Conservation (phyloP, 2,329 filamentous ascomycete genomes). For the Ophiostoma novo-ulmi region DNA sequence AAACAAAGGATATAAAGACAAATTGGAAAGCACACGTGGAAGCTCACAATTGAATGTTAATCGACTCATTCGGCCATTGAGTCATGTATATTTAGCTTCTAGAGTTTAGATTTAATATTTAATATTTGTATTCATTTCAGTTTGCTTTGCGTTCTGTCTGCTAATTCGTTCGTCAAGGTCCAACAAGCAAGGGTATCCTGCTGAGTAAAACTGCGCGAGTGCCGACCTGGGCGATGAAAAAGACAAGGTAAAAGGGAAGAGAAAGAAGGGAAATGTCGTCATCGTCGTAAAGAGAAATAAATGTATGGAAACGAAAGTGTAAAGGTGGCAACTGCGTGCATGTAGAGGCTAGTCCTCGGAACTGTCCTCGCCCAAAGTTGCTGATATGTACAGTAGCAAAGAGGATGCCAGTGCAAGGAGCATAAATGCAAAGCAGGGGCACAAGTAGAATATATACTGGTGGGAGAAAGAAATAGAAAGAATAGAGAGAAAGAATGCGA, state of each 20-base stretch:
- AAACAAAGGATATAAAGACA: neutral
- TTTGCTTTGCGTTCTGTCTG: neutral
- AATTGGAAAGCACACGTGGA: neutral
- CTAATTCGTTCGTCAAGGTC: neutral
- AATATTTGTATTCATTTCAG: neutral
- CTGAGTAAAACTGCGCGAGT: neutral
- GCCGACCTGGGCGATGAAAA: neutral
- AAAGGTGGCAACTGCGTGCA: neutral
- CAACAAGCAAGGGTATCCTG: slow-evolving; percentile 2
- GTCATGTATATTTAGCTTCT: neutral
- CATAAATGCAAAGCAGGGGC: neutral
- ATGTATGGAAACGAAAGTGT: neutral
- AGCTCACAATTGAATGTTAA: neutral
- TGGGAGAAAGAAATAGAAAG: neutral
- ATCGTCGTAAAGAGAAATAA: neutral
- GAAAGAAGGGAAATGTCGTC: neutral
- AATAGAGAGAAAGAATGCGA: neutral
- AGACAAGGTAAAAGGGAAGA: neutral
- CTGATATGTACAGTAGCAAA: neutral
- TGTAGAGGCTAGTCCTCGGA: neutral
- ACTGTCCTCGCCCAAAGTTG: neutral
- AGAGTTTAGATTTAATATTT: neutral
- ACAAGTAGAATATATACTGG: slow-evolving; percentile 7
- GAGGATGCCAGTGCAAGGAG: neutral
- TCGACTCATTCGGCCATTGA: neutral